Conservation (phyloP, 2,329 filamentous ascomycete species). For the Nothophaeocryptopus gaeumannii region DNA sequence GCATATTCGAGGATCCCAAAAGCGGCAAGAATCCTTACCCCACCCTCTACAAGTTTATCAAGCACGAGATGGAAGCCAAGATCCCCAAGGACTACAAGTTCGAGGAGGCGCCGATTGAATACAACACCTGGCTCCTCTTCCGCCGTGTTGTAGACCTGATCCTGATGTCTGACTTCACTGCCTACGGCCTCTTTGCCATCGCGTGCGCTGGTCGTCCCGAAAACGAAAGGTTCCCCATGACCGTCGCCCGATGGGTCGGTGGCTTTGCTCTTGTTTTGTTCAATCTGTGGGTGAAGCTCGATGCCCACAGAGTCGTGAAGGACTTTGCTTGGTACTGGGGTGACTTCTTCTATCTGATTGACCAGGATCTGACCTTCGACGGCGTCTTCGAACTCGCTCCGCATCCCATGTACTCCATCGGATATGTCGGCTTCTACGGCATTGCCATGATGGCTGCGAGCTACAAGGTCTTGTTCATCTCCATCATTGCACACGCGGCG, state of each 20-base stretch:
- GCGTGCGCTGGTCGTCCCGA: constrained; percentile 75
- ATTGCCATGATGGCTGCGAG: constrained; percentile 98
- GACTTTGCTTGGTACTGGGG: constrained; percentile 99
- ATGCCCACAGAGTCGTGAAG: constrained; percentile 95
- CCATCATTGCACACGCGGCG: constrained; percentile 86
- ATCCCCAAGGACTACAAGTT: constrained; percentile 92
- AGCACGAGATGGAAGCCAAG: constrained; percentile 88
- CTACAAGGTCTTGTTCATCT: constrained; percentile 96
- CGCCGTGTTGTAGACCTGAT: constrained; percentile 93
- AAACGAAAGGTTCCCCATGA: constrained; percentile 68
- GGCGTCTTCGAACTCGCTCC: constrained; percentile 99
- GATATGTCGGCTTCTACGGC: constrained; percentile 96
- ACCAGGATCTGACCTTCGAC: constrained; percentile 96
- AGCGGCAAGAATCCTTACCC: constrained; percentile 81
- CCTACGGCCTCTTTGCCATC: constrained; percentile 92
- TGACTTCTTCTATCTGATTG: constrained; percentile 97
- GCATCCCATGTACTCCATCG: constrained; percentile 98
- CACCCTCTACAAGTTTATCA: constrained; percentile 77
- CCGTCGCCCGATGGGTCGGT: constrained; percentile 70
- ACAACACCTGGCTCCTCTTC: constrained; percentile 98
- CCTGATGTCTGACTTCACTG: constrained; percentile 97
- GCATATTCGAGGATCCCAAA: constrained; percentile 78
- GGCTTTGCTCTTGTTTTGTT: constrained; percentile 81
- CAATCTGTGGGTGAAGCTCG: constrained; percentile 97
- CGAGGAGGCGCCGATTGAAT: constrained; percentile 89